Base-by-base conservation (phyloP, 768 basidiomycete species). In the Tylopilus sp. region DNA sequence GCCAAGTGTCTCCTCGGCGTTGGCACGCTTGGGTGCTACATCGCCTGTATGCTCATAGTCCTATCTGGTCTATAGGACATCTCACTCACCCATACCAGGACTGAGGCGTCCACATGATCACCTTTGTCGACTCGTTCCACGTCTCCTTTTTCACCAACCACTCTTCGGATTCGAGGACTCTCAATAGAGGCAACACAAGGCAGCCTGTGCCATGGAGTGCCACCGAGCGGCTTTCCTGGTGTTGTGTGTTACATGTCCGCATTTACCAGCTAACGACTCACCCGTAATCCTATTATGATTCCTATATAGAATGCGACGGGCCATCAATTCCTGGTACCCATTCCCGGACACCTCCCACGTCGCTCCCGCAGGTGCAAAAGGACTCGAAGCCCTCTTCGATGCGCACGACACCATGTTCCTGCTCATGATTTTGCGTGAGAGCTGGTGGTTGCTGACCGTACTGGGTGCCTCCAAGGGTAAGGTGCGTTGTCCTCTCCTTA, bases 351-450 rank as follows among this genome's bases (percentile, higher is more conserved):
- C 64, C 92, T 4, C 75, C 77, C 1, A 71, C 74, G 0, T 78
- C 77, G 0, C 66, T 85, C 6, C 78, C 76, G 3, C 80, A 85
- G 60, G 76, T 81, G 0, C 78, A 81, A 63, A 75, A 76, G n/a
- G 86, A 92, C 79, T 99, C 10, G 92, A 95, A 62, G 67, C 76
- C 24, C 79, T 98, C 16, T 78, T 98, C 52, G 85, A 89, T 28
- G 75, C 78, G 17, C 96, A 99, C 63, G 97, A 99, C 63, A 95
- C 78, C 0, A 78, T 98, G 4, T 98, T 94, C 70, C 75, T 98
- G 29, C 76, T 98, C 22, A 98, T 98, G 97, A 97, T 98, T 67
- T 98, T 94, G n/a, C 76, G 96, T 31, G 97, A 99, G 71, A 94
- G 92, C 60, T 74, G 97, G 41, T 99, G 97, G 97, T 72, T 99